Percentiles rank a stretch among this genome's conserved stretches.
Evolutionary conservation across 495 filamentous ascomycete species (phyloP).

Genomic region (Usnea hakonensis): DNA sequence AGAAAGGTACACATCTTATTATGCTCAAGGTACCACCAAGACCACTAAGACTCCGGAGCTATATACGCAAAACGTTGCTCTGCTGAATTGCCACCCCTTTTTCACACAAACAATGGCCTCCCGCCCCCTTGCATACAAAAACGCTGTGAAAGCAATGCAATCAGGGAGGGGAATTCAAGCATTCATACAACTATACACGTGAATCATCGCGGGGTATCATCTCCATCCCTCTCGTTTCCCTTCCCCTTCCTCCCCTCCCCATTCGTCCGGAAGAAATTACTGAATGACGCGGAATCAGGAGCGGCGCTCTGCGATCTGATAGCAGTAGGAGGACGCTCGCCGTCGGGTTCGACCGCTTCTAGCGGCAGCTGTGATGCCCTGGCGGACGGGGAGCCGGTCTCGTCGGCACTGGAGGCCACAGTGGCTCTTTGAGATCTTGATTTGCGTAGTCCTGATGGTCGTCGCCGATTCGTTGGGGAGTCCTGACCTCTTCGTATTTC

Average conservation of each 20-base stretch:
- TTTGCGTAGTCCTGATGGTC: constrained; percentile 12
- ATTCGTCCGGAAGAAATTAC: constrained; percentile 15
- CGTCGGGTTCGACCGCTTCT: not conserved
- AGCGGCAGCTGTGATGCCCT: constrained; percentile 7
- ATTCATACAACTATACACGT: not conserved
- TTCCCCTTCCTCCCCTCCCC: constrained; percentile 15
- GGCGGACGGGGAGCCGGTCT: not conserved
- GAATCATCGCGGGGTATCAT: constrained; percentile 9
- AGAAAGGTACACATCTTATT: too few relatives aligned
- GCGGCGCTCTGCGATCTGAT: constrained; percentile 19
- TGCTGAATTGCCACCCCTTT: too few relatives aligned
- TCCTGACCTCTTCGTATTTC: constrained; percentile 47
- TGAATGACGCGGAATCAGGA: constrained; percentile 4
- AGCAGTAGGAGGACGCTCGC: not conserved
- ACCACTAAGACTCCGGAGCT: too few relatives aligned
- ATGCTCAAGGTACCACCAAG: too few relatives aligned
- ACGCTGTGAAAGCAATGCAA: not conserved
- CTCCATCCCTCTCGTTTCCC: constrained; percentile 2
- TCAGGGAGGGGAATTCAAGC: too few relatives aligned
- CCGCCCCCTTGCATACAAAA: not conserved
- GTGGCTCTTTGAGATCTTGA: constrained; percentile 13
- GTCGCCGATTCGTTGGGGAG: constrained; percentile 11
- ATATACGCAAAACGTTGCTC: too few relatives aligned
- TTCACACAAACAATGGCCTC: too few relatives aligned
- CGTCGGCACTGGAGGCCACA: not conserved